Evolutionary conservation across 805 yeast genomes (phyloP).

Genomic region (Zygoascus ofunaensis): DNA sequence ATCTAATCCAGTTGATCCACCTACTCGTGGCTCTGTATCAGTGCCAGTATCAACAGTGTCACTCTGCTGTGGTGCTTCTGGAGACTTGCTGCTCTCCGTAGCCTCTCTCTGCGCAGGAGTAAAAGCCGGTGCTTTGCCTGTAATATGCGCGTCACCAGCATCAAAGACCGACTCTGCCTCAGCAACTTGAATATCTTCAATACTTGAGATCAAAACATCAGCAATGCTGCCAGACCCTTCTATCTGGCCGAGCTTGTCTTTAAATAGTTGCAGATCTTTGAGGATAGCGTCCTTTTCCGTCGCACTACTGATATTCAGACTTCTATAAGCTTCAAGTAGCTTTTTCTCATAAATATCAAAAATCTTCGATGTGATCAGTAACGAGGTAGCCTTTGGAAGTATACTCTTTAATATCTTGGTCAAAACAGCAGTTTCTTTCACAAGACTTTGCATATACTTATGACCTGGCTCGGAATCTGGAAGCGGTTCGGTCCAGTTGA

Average conservation of each 20-base stretch:
- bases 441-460: slow-evolving; percentile 54
- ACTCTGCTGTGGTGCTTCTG: slow-evolving; percentile 5
- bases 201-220: slow-evolving; percentile 16
- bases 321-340: slow-evolving; percentile 44
- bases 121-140: not conserved
- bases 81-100: too few species aligned
- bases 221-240: slow-evolving; percentile 26
- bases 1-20: not conserved
- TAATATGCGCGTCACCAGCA: slow-evolving; percentile 1
- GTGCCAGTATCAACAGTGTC: slow-evolving; percentile 4
- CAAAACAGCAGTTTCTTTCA: slow-evolving; percentile 59
- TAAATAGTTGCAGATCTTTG: slow-evolving; percentile 54
- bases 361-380: slow-evolving; percentile 25
- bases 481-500: slow-evolving; percentile 43
- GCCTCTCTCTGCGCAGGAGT: too few species aligned
- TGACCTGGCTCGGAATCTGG: slow-evolving; percentile 37
- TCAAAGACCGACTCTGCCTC: slow-evolving; percentile 5
- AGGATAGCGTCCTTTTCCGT: slow-evolving; percentile 37
- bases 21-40: slow-evolving; percentile 5
- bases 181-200: slow-evolving; percentile 14
- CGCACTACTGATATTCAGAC: slow-evolving; percentile 26
- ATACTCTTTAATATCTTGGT: slow-evolving; percentile 50
- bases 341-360: slow-evolving; percentile 48
- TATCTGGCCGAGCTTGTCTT: slow-evolving; percentile 49
- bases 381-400: slow-evolving; percentile 42